Evolutionary conservation across 306 rosid species (phyloP).

Genomic region (Datisca glomerata): DNA sequence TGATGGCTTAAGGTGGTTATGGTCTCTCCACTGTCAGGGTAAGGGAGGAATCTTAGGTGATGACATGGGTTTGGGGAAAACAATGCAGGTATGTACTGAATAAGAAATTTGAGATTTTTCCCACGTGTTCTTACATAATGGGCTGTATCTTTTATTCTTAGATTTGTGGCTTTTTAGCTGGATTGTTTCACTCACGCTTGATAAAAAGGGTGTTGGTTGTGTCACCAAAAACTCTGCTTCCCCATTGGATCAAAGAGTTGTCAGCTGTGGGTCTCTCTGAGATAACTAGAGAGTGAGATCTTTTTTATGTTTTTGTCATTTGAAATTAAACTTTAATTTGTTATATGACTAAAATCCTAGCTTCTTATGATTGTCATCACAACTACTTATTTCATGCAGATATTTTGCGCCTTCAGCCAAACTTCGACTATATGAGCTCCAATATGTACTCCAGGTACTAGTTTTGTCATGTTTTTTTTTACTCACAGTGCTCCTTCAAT

Average conservation of each 20-base stretch:
- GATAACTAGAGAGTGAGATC: conserved; percentile 62
- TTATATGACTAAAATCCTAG: neutral
- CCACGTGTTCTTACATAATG: neutral
- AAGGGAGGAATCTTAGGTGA: conserved; percentile 96
- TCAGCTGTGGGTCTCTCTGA: conserved; percentile 76
- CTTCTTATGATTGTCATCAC: neutral
- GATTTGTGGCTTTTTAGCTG: conserved; percentile 88
- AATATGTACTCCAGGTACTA: conserved; percentile 68
- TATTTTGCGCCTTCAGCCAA: conserved; percentile 55
- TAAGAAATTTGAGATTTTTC: neutral
- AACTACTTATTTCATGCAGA: conserved; percentile 45
- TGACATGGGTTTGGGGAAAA: conserved; percentile 96
- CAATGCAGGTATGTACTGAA: conserved; percentile 72
- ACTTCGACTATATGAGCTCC: conserved; percentile 69
- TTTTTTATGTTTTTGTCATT: conserved; percentile 9
- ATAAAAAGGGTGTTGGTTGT: conserved; percentile 66
- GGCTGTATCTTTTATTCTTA: conserved; percentile 19
- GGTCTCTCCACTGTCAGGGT: conserved; percentile 78
- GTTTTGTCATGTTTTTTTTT: conserved; percentile 9
- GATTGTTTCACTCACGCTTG: conserved; percentile 60
- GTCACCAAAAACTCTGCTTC: conserved; percentile 74
- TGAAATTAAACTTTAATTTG: conserved; percentile 6
- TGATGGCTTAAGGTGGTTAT: conserved; percentile 78
- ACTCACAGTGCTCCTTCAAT: neutral
- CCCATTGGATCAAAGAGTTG: conserved; percentile 88